Conservation (phyloP, 192 early-diverging fungal species). For the Helicostylum pulchrum region DNA sequence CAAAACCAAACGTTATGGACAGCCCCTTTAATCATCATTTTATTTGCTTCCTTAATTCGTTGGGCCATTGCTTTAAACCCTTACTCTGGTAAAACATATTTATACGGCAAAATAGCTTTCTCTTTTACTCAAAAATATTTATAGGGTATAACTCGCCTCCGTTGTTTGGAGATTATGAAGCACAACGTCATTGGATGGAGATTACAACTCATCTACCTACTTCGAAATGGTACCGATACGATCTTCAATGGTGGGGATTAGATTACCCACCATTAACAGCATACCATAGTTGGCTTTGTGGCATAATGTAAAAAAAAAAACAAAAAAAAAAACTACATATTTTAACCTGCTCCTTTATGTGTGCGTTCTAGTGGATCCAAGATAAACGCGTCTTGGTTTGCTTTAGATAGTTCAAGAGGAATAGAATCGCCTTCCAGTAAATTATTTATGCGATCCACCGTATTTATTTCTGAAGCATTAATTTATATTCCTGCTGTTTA, state of each 20-base stretch:
- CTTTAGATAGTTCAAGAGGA: constrained; percentile 82
- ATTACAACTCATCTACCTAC: constrained; percentile 78
- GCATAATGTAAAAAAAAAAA: constrained; percentile 55
- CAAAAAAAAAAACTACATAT: neutral
- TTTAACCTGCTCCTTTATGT: neutral
- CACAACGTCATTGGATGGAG: constrained; percentile 99
- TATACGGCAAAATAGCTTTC: neutral
- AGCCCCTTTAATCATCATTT: constrained; percentile 38
- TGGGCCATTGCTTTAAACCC: constrained; percentile 64
- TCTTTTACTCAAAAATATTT: neutral
- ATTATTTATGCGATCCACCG: constrained; percentile 88
- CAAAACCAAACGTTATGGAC: constrained; percentile 39
- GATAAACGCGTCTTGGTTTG: constrained; percentile 84
- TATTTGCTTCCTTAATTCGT: constrained; percentile 58
- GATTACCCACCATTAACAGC: constrained; percentile 98
- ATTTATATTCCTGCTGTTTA: constrained; percentile 77
- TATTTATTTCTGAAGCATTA: constrained; percentile 68
- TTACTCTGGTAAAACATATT: constrained; percentile 62
- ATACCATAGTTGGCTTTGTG: constrained; percentile 87
- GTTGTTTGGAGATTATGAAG: constrained; percentile 93
- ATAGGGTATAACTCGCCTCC: constrained; percentile 67
- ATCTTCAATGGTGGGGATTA: constrained; percentile 89
- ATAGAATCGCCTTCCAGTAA: constrained; percentile 69
- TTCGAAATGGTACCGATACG: constrained; percentile 85
- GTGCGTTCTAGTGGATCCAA: constrained; percentile 59